Conservation (phyloP, 1,284 basidiomycete species). For the Phenoliferia sp. region DNA sequence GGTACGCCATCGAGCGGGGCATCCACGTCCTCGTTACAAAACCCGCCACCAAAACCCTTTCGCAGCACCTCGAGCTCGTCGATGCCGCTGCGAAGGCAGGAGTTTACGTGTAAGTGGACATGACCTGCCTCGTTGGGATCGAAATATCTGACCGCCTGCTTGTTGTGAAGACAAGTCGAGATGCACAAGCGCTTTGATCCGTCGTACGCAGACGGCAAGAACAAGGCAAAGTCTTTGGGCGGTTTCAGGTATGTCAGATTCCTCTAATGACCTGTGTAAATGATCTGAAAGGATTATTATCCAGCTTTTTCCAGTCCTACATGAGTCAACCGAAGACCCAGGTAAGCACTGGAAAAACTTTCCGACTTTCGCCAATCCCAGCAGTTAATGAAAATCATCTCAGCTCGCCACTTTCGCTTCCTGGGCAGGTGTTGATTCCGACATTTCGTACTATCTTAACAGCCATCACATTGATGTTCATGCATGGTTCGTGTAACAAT, state of each 20-base stretch:
- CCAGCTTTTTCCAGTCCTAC: conserved; percentile 60
- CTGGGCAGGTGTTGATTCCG: conserved; percentile 89
- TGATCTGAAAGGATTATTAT: background rate
- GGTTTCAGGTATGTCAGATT: conserved; percentile 53
- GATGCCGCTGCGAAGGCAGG: conserved; percentile 68
- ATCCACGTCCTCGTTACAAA: conserved; percentile 89
- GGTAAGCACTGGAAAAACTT: background rate
- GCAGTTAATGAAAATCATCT: background rate
- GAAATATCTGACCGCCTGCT: background rate
- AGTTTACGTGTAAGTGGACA: conserved; percentile 57
- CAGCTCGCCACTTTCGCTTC: conserved; percentile 89
- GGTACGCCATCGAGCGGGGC: conserved; percentile 75
- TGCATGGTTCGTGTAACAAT: conserved; percentile 48
- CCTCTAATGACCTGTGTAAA: background rate
- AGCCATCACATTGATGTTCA: conserved; percentile 71
- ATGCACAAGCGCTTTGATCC: conserved; percentile 76
- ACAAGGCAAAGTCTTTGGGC: conserved; percentile 65
- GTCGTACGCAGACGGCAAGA: conserved; percentile 85
- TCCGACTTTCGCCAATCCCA: background rate
- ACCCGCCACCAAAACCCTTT: conserved; percentile 79
- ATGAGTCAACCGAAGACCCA: conserved; percentile 89
- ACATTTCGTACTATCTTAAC: conserved; percentile 80
- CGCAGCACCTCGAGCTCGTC: conserved; percentile 73
- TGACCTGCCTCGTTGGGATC: background rate
- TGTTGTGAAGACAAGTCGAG: conserved; percentile 10